Evolutionary conservation across 352 stramenopile species (phyloP).

Genomic region (Phytopythium aichiense): DNA sequence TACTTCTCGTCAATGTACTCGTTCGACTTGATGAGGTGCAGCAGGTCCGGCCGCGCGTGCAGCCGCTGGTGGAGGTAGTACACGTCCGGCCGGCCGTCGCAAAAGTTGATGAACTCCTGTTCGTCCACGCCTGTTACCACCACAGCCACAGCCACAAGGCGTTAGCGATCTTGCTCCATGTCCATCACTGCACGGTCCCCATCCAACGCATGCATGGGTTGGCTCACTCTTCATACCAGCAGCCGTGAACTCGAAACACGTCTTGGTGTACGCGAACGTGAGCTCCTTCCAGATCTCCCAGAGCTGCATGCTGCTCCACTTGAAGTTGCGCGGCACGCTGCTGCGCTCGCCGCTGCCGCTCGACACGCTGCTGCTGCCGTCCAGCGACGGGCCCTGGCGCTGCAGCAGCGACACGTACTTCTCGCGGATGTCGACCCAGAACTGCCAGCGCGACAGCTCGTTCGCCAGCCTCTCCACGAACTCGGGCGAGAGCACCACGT

Average conservation of each 20-base stretch:
- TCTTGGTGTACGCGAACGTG: conserved; percentile 79
- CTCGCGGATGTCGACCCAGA: conserved; percentile 74
- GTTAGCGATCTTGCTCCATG: background rate
- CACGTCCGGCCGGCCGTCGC: conserved; percentile 63
- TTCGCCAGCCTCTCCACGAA: conserved; percentile 62
- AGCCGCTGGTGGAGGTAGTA: conserved; percentile 79
- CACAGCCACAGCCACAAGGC: conserved; percentile 4
- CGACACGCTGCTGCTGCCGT: conserved; percentile 15
- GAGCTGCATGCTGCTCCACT: conserved; percentile 80
- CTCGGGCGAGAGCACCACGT: conserved; percentile 66
- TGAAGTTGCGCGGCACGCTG: conserved; percentile 39
- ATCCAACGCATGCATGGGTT: conserved; percentile 3
- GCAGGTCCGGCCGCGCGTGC: conserved; percentile 61
- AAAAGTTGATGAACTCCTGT: conserved; percentile 79
- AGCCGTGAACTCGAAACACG: conserved; percentile 77
- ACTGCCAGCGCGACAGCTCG: conserved; percentile 75
- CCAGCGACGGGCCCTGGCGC: conserved; percentile 9
- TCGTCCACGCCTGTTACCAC: conserved; percentile 59
- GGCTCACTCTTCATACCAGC: conserved; percentile 83
- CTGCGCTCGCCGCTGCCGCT: conserved; percentile 18
- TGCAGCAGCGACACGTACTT: conserved; percentile 64
- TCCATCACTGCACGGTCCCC: background rate
- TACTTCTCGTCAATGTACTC: conserved; percentile 80
- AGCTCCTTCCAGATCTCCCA: conserved; percentile 85
- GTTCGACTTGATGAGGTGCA: conserved; percentile 81